These are phyloP conservation scores for Mollisiaceae sp. DNA, from an alignment of 2,329 filamentous ascomycete genomes.

Conservation along the genomic window DNA sequence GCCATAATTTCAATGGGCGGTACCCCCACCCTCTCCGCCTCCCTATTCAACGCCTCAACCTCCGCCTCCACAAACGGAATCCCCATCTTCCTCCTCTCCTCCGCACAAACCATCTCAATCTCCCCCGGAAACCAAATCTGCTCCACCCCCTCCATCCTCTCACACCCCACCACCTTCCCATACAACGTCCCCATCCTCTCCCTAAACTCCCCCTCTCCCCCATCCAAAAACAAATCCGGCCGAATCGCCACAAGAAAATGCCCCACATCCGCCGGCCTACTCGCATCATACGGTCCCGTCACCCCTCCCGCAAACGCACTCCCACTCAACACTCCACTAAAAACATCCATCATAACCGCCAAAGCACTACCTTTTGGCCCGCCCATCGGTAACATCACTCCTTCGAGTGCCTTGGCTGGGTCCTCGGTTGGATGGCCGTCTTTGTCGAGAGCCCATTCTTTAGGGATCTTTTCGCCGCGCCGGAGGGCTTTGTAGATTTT, in stretches of 20 bases:
- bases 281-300: slow-evolving; percentile 76
- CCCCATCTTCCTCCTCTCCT: slow-evolving; percentile 56
- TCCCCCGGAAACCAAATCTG: slow-evolving; percentile 67
- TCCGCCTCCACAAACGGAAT: slow-evolving; percentile 64
- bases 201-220: slow-evolving; percentile 68
- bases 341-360: slow-evolving; percentile 88
- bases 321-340: slow-evolving; percentile 78
- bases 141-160: slow-evolving; percentile 61
- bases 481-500: slow-evolving; percentile 75
- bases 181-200: slow-evolving; percentile 63
- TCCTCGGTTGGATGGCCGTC: slow-evolving; percentile 74
- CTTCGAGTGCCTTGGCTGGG: slow-evolving; percentile 70
- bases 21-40: slow-evolving; percentile 53
- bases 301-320: slow-evolving; percentile 81
- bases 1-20: slow-evolving; percentile 23
- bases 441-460: slow-evolving; percentile 76
- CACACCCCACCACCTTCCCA: slow-evolving; percentile 56
- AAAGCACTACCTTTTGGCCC: slow-evolving; percentile 81
- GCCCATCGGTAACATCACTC: slow-evolving; percentile 86
- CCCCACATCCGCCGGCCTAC: slow-evolving; percentile 70
- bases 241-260: slow-evolving; percentile 77
- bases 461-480: slow-evolving; percentile 70
- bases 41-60: slow-evolving; percentile 59
- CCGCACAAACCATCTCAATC: slow-evolving; percentile 61
- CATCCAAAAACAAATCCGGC: slow-evolving; percentile 72